Evolutionary conservation across 2,329 filamentous ascomycete genomes (phyloP), one percentile per base, ranked within the genome.

Genomic region (Akanthomyces uredinophilus): DNA sequence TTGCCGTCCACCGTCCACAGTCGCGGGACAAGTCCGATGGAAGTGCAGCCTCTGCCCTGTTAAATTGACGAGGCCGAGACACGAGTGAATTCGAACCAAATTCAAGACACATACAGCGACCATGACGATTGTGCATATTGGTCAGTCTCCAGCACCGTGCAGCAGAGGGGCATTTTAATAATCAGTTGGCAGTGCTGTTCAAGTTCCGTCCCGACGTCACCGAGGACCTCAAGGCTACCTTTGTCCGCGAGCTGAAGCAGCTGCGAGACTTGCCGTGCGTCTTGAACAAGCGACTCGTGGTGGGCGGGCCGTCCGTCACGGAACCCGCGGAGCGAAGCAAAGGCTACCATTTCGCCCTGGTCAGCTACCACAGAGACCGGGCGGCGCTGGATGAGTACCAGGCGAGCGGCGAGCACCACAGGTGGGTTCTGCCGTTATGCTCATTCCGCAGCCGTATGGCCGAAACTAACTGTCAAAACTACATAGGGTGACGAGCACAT

Each of bases 251-350:
- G 62, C 72, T 84, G 6, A 81, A 79, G 63, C 76, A 75, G 1
- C 73, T 85, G n/a, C 81, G 80, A 49, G 60, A 68, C 3, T 71
- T 84, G 3, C 64, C 79, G 0, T 82, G 77, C 46, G 81, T 84
- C 24, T 76, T 81, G 54, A 68, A 77, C 14, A 73, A 77, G n/a
- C 75, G 76, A 1, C 74, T 84, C 0, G 68, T 81, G 0, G 81
- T 84, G 5, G 82, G 82, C 0, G 80, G 82, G 0, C 81, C 81
- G 0, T 82, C 81, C 0, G 74, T 84, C 5, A 84, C 82, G 0
- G 73, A 79, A 24, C 81, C 82, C 0, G 77, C 80, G 10, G 79
- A 79, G 39, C 73, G 77, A 20, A 84, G 81, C 68, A 82, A 84
- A 64, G 81, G 81, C 0, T 84, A 77, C 53, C 74, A 85, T 13